Evolutionary conservation across 345 rosid genomes (phyloP).

Genomic region (Brassica rapa): DNA sequence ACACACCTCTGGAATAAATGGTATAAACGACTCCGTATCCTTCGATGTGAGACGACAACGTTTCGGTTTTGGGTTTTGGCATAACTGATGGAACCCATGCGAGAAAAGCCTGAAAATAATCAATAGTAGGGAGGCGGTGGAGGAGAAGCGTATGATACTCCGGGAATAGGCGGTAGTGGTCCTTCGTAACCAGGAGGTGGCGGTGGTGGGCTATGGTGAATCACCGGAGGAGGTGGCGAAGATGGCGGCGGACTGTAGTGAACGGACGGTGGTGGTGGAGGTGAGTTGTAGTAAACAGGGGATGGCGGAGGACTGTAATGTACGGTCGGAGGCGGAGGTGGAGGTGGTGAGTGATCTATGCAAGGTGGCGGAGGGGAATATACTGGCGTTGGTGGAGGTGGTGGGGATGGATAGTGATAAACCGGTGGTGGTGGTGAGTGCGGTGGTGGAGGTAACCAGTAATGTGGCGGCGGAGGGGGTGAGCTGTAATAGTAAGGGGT

Average conservation of each 20-base stretch:
- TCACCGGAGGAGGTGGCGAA: constrained; percentile 44
- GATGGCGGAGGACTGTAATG: constrained; percentile 52
- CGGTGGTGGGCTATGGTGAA: constrained; percentile 54
- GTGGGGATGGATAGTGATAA: constrained; percentile 26
- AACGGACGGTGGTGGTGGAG: constrained; percentile 55
- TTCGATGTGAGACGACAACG: constrained; percentile 22
- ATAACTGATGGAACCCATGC: constrained; percentile 7
- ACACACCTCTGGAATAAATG: constrained; percentile 9
- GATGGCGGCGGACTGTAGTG: constrained; percentile 31
- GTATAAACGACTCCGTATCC: constrained; percentile 9
- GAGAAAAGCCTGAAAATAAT: constrained; percentile 51
- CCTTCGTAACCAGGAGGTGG: constrained; percentile 39
- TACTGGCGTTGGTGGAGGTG: constrained; percentile 50
- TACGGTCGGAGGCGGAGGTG: constrained; percentile 14
- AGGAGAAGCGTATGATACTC: constrained; percentile 88
- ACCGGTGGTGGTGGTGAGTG: constrained; percentile 55
- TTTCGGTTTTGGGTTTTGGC: constrained; percentile 25
- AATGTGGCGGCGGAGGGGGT: constrained; percentile 55
- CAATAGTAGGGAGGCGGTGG: constrained; percentile 96
- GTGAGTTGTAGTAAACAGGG: constrained; percentile 31
- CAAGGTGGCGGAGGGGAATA: constrained; percentile 47
- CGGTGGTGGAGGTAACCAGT: constrained; percentile 37
- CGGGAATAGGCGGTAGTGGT: constrained; percentile 69
- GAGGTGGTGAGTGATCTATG: constrained; percentile 28
- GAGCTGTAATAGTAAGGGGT: constrained; percentile 42